Evolutionary conservation across 495 filamentous ascomycete species (phyloP).

Genomic region (Penicillium malachiteum): DNA sequence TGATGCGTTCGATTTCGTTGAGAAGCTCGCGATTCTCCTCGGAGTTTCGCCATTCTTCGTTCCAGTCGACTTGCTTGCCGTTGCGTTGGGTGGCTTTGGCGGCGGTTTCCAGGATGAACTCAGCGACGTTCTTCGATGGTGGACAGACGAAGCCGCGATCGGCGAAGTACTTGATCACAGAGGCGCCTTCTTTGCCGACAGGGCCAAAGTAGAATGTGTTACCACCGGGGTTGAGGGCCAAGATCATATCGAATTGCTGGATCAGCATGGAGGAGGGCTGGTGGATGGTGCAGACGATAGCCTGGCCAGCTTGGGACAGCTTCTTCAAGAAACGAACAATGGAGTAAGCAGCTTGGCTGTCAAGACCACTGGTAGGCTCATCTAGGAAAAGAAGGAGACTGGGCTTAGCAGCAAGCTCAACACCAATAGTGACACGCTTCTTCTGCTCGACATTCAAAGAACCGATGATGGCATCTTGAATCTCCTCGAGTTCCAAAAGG

Average conservation of each 20-base stretch:
- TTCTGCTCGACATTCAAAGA: constrained; percentile 66
- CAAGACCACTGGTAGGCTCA: constrained; percentile 79
- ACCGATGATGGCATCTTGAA: constrained; percentile 54
- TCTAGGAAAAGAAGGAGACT: constrained; percentile 78
- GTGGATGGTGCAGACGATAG: constrained; percentile 81
- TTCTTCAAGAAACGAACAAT: constrained; percentile 86
- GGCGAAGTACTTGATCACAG: constrained; percentile 66
- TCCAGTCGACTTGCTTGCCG: constrained; percentile 62
- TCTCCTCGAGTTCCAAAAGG: constrained; percentile 55
- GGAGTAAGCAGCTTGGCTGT: constrained; percentile 78
- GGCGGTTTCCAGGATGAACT: constrained; percentile 82
- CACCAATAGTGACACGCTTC: constrained; percentile 82
- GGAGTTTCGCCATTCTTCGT: constrained; percentile 68
- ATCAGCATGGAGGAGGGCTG: constrained; percentile 70
- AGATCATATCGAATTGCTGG: constrained; percentile 74
- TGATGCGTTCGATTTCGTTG: constrained; percentile 61
- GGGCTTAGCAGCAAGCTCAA: constrained; percentile 87
- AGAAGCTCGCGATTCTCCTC: constrained; percentile 50
- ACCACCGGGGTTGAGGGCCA: constrained; percentile 68
- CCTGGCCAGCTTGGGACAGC: constrained; percentile 71
- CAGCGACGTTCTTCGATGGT: constrained; percentile 71
- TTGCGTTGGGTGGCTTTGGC: constrained; percentile 55
- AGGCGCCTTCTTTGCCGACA: constrained; percentile 61
- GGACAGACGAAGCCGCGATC: constrained; percentile 60
- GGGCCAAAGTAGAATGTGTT: constrained; percentile 75